Conservation (phyloP, 306 rosid genomes). For the Cucumis melo region DNA sequence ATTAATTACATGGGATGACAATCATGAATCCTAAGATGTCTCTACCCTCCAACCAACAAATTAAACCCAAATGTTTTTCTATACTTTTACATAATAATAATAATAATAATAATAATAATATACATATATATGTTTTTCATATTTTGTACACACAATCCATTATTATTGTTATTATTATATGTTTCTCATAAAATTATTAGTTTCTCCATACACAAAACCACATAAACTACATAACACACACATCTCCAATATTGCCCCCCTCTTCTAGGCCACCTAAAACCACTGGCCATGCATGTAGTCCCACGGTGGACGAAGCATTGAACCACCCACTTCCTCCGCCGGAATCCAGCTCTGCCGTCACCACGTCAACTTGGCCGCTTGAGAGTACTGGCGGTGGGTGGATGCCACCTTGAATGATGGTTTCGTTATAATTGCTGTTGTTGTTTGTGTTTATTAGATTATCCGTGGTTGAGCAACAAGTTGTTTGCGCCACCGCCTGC, state of each 20-base stretch:
- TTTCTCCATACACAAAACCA: neutral
- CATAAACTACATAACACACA: neutral
- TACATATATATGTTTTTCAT: too few species aligned
- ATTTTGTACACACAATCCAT: neutral
- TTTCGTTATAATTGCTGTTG: neutral
- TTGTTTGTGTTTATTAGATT: neutral
- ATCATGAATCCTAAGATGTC: too few species aligned
- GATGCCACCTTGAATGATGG: neutral
- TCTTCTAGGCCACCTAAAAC: neutral
- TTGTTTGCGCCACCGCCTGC: neutral
- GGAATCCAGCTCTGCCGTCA: neutral
- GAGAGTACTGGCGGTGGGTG: neutral
- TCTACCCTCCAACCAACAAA: too few species aligned
- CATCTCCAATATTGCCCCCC: neutral
- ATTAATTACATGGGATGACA: too few species aligned
- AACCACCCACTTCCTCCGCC: neutral
- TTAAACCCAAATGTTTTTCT: too few species aligned
- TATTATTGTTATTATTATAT: too few species aligned
- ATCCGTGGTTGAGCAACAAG: neutral
- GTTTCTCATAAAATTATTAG: too few species aligned
- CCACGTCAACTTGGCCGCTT: neutral
- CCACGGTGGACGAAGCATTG: neutral
- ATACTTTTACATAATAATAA: too few species aligned
- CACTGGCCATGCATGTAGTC: neutral
- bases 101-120: too few species aligned